Evolutionary conservation across 345 rosid species (phyloP).

Genomic region (Murraya paniculata): DNA sequence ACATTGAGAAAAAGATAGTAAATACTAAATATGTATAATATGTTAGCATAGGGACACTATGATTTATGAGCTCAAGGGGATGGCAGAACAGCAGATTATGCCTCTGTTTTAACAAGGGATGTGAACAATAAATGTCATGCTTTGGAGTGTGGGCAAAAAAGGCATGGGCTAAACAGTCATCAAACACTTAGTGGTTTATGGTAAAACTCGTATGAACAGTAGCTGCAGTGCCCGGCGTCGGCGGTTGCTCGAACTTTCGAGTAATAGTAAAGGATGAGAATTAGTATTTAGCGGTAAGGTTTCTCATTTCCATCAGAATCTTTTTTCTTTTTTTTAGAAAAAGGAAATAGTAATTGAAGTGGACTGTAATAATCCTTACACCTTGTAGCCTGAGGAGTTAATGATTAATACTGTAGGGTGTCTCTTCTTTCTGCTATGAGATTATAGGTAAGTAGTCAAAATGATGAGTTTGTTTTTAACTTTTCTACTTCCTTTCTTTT

Average conservation of each 20-base stretch:
- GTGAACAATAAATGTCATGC: constrained; percentile 27
- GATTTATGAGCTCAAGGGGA: constrained; percentile 26
- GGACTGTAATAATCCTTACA: constrained; percentile 7
- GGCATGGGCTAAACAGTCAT: background rate
- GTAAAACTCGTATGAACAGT: background rate
- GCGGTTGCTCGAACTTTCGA: no score
- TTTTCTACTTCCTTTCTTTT: constrained; percentile 7
- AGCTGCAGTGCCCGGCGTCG: background rate
- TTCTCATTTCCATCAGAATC: no score
- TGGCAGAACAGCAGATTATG: constrained; percentile 27
- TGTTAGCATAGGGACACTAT: constrained; percentile 26
- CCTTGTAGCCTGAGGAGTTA: constrained; percentile 13
- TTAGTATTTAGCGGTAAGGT: no score
- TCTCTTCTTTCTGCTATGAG: background rate
- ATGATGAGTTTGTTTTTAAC: background rate
- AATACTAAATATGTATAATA: background rate
- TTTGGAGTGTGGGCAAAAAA: constrained; percentile 12
- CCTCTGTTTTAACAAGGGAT: constrained; percentile 28
- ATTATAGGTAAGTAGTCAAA: background rate
- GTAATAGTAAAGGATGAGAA: no score
- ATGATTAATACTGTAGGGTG: constrained; percentile 7
- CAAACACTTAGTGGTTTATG: constrained; percentile 3
- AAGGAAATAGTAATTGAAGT: no score
- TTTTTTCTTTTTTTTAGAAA: no score
- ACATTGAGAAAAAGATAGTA: no score